Evolutionary conservation across 129 eudicot genomes (phyloP), one percentile per base, ranked within the genome.

Genomic region (Flaveria robusta): DNA sequence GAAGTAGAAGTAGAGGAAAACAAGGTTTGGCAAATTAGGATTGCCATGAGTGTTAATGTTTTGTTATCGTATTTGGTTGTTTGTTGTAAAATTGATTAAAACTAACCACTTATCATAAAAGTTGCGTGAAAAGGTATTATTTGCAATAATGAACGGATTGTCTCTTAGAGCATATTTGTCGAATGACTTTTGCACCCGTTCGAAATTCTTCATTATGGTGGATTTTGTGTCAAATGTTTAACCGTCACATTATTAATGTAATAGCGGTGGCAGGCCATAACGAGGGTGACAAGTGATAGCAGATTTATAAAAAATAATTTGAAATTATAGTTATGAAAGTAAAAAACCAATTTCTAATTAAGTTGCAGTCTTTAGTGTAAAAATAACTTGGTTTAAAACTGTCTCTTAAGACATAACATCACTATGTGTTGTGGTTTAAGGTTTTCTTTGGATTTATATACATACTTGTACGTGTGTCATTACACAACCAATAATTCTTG

Each of bases 1-100:
- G 63, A 60, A 65, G 47, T 41, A 34, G 37, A 80, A 72, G 74
- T 50, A 55, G 74, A 54, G 11, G 75, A 71, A 71, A 66, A 55
- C 34, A 41, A 62, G 41, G 47, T 71, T 66, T 19, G 74, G 69
- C 59, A 54, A 66, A 65, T 13, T 73, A 6, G 2, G 7, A 52
- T 37, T 77, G 67, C 58, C 74, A 52, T 39, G 56, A 24, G 63
- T 69, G 64, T 60, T 55, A 7, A 7, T 50, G 49, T 69, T 68
- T 31, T 76, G 64, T 75, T 13, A 27, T 37, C 9, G 15, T 7
- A 24, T 69, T 68, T 49, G 45, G 54, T 26, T 27, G 49, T 63
- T 31, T 65, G 9, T 47, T 58, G 63, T 22, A 31, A 42, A 42
- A 16, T 55, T 70, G 54, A 46, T 64, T 22, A 31, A 42, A 42